These are phyloP conservation scores for Leucoagaricus sp. DNA, from an alignment of 1,284 basidiomycete genomes.

Conservation along the genomic window DNA sequence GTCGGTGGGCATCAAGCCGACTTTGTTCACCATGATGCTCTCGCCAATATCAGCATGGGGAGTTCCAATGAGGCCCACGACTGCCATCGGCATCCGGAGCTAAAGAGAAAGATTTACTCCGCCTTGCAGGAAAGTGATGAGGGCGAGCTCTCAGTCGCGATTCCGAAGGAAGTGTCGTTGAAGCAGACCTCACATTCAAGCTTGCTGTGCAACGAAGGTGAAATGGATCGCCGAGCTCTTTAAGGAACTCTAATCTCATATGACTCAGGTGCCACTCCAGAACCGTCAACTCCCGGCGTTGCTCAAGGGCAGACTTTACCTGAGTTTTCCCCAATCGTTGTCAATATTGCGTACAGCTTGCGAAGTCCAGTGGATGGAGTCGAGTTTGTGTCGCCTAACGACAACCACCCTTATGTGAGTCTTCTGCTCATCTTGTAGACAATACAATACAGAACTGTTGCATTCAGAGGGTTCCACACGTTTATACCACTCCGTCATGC, in stretches of 20 bases:
- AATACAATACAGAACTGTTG: conserved; percentile 24
- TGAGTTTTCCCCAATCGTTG: conserved; percentile 78
- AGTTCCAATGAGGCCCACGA: conserved; percentile 67
- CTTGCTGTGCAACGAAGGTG: conserved; percentile 48
- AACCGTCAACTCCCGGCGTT: conserved; percentile 70
- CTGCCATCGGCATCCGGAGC: conserved; percentile 88
- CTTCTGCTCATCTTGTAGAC: background rate
- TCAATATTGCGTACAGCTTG: conserved; percentile 81
- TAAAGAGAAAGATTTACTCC: conserved; percentile 91
- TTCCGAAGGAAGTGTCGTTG: conserved; percentile 81
- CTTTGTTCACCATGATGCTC: conserved; percentile 77
- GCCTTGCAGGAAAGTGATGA: conserved; percentile 90
- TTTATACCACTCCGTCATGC: conserved; percentile 87
- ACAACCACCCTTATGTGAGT: conserved; percentile 84
- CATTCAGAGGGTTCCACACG: conserved; percentile 84
- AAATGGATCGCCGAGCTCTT: conserved; percentile 13
- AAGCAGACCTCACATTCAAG: conserved; percentile 42
- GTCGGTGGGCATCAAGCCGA: conserved; percentile 70
- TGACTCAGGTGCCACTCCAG: conserved; percentile 67
- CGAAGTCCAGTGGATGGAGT: conserved; percentile 84
- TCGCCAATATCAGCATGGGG: conserved; percentile 68
- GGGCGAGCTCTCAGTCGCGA: conserved; percentile 90
- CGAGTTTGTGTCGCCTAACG: conserved; percentile 81
- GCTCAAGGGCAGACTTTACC: conserved; percentile 43
- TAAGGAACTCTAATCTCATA: background rate